A percentile compares a stretch with the other conserved stretches of the same genome.
phyloP scores from a whole-genome alignment of 495 filamentous ascomycete genomes.

The Trichoderma virens region DNA sequence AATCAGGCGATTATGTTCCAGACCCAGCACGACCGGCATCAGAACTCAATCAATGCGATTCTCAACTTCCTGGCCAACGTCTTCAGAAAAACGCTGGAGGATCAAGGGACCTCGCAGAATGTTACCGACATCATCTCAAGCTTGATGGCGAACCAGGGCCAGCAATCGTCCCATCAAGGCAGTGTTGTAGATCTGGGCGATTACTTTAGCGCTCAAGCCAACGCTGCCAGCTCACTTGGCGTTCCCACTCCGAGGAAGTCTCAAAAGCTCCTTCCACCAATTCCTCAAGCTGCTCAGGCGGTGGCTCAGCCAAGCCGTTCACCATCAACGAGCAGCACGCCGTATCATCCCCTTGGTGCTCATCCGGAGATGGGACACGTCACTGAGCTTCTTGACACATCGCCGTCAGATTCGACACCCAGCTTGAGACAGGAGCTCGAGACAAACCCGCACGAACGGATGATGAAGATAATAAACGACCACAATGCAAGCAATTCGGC shows the following conservation, averaged over 20 bases:
- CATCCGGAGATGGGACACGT: slow-evolving; percentile 31
- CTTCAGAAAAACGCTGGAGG: slow-evolving; percentile 65
- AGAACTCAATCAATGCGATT: slow-evolving; percentile 97
- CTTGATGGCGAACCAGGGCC: slow-evolving; percentile 50
- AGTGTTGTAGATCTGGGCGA: slow-evolving; percentile 72
- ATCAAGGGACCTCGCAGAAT: slow-evolving; percentile 54
- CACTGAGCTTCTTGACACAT: slow-evolving; percentile 40
- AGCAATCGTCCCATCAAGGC: slow-evolving; percentile 45
- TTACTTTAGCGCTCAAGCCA: slow-evolving; percentile 40
- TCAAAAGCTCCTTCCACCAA: slow-evolving; percentile 39
- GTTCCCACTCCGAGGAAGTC: slow-evolving; percentile 17
- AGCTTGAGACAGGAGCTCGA: slow-evolving; percentile 41
- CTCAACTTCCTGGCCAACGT: slow-evolving; percentile 94
- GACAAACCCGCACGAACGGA: slow-evolving; percentile 55
- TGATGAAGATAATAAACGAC: slow-evolving; percentile 82
- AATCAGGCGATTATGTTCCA: slow-evolving; percentile 87
- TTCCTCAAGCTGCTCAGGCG: slow-evolving; percentile 27
- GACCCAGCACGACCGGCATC: slow-evolving; percentile 85
- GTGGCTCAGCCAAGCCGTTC: slow-evolving; percentile 19
- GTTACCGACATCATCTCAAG: slow-evolving; percentile 65
- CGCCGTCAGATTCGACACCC: slow-evolving; percentile 32
- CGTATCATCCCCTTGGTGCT: not conserved
- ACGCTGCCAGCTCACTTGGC: slow-evolving; percentile 11
- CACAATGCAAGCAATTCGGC: slow-evolving; percentile 53
- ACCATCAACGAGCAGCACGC: slow-evolving; percentile 15